Base-by-base conservation (phyloP, 345 rosid species). In the Gossypium australe region DNA sequence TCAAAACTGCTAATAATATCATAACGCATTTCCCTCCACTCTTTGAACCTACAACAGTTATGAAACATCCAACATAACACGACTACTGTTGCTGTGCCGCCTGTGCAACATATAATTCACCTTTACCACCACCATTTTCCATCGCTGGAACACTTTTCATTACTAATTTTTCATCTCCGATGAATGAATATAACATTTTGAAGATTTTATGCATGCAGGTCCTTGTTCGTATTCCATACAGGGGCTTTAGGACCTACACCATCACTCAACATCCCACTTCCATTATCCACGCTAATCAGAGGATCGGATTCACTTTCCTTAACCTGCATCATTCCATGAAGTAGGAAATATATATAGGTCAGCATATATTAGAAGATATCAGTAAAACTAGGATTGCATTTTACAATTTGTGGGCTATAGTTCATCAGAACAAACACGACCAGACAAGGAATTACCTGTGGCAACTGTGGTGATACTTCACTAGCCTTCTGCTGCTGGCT, bases 291-390 rank as follows among this genome's bases (percentile, higher is more conserved):
- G 8, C 82, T 81, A 16, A 93, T 81, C 73, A 95, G 72, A 47
- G 97, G 99, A 82, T 95, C 98, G 0, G 87, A 78, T 85, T 95
- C 99, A 73, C 84, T 78, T 86, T 95, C 99, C 79, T 88, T 85
- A 45, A 78, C 90, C 99, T 95, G 75, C 65, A 76, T 45, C 53
- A 71, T 52, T 64, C 27, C 4, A 64, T n/a, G 41, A 56, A 13
- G 12, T 9, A 68, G 41, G 38, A 48, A 17, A 45, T 51, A 48
- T 14, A 48, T 48, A 62, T 27, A 52, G 24, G n/a, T 47, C 20
- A 64, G 16, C 34, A 57, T 38, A 64, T 61, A 6, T 67, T 67
- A 18, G 55, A 5, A 45, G 70, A 20, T 45, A 67, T 45, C 70
- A 58, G 24, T 20, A 14, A 16, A 57, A 2, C 4, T 9, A 25